Conservation (phyloP, 1,139 yeast genomes). For the Yamadazyma triangularis region DNA sequence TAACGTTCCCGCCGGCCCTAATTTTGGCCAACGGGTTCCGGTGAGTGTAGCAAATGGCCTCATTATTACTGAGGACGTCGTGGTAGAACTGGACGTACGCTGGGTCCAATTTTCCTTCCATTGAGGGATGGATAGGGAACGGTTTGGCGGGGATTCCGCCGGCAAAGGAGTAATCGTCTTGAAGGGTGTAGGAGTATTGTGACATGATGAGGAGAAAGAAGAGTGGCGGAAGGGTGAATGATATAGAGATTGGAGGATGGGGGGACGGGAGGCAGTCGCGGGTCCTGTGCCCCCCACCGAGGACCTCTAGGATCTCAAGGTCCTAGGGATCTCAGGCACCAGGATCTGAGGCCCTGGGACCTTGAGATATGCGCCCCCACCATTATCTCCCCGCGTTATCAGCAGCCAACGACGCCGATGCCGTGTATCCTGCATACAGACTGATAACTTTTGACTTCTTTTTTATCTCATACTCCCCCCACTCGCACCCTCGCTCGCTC, state of each 20-base stretch:
- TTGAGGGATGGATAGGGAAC: conserved; percentile 18
- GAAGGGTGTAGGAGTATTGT: conserved; percentile 12
- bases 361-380: too few species aligned
- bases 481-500: too few species aligned
- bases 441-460: too few species aligned
- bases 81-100: conserved; percentile 34
- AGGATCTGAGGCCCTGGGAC: too few species aligned
- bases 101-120: conserved; percentile 20
- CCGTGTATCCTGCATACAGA: too few species aligned
- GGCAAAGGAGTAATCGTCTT: conserved; percentile 16
- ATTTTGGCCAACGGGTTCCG: conserved; percentile 31
- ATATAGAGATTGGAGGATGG: too few species aligned
- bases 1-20: conserved; percentile 41
- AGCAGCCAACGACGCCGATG: too few species aligned
- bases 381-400: too few species aligned
- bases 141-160: conserved; percentile 22
- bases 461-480: too few species aligned
- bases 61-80: conserved; percentile 20
- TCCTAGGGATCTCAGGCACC: too few species aligned
- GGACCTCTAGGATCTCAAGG: too few species aligned
- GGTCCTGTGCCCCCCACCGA: neutral
- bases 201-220: conserved; percentile 5
- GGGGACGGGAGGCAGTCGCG: neutral
- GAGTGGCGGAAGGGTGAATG: too few species aligned
- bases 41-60: conserved; percentile 38